phyloP scores from a whole-genome alignment of 345 rosid genomes.

The Limnanthes douglasii region DNA sequence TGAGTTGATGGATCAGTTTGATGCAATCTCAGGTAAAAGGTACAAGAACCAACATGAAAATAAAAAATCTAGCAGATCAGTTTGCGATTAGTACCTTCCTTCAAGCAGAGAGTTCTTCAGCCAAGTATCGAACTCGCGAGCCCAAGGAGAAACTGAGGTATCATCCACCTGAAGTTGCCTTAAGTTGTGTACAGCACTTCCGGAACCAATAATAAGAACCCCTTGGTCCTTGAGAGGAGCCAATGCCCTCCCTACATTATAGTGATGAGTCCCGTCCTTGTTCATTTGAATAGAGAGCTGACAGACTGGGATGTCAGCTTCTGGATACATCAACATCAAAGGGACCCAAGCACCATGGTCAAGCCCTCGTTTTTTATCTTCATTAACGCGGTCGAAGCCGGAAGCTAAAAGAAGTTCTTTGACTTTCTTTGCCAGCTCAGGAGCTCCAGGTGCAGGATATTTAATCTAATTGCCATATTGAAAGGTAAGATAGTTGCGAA shows the following conservation, averaged over 20 bases:
- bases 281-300: slow-evolving; percentile 70
- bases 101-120: slow-evolving; percentile 59
- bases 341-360: slow-evolving; percentile 99
- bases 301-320: slow-evolving; percentile 65
- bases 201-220: slow-evolving; percentile 78
- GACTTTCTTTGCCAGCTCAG: slow-evolving; percentile 60
- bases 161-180: slow-evolving; percentile 25
- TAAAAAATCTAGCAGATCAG: too few species aligned
- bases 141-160: too few species aligned
- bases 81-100: slow-evolving; percentile 79
- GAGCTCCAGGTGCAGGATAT: slow-evolving; percentile 90
- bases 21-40: too few species aligned
- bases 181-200: slow-evolving; percentile 67
- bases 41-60: too few species aligned
- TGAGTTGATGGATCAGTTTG: too few species aligned
- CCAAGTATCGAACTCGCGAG: slow-evolving; percentile 72
- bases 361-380: slow-evolving; percentile 58
- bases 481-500: too few species aligned
- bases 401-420: slow-evolving; percentile 45
- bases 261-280: slow-evolving; percentile 46
- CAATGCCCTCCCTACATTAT: slow-evolving; percentile 80
- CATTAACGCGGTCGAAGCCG: slow-evolving; percentile 39
- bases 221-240: slow-evolving; percentile 78
- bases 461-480: too few species aligned
- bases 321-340: slow-evolving; percentile 88